phyloP scores from a whole-genome alignment of 1,139 yeast genomes.

The Wickerhamomyces sp. region DNA sequence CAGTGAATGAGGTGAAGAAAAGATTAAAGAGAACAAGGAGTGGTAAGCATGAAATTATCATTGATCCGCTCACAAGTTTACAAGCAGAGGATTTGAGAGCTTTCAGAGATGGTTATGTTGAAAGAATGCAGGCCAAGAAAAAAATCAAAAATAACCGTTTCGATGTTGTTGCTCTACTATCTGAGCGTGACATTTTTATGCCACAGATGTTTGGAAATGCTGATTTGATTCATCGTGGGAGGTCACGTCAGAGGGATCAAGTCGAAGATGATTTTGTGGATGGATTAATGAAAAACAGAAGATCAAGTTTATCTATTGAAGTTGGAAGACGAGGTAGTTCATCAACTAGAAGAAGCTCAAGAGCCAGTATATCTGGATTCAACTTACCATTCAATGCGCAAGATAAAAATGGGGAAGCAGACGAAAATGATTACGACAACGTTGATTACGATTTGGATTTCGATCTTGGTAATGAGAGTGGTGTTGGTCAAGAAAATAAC shows the following conservation, averaged over 20 bases:
- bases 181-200: background rate
- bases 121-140: constrained; percentile 10
- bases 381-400: constrained; percentile 8
- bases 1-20: background rate
- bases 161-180: background rate
- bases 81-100: constrained; percentile 19
- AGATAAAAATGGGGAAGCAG: background rate
- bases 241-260: constrained; percentile 3
- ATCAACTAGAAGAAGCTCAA: constrained; percentile 18
- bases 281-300: constrained; percentile 18
- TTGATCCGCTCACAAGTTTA: constrained; percentile 15
- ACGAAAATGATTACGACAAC: constrained; percentile 5
- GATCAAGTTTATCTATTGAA: constrained; percentile 22
- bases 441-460: constrained; percentile 12
- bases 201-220: constrained; percentile 2
- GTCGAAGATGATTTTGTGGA: constrained; percentile 21
- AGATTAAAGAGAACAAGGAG: constrained; percentile 5
- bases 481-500: constrained; percentile 1
- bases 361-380: constrained; percentile 20
- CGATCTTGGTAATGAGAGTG: no score
- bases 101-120: constrained; percentile 21
- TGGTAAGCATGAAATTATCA: constrained; percentile 2
- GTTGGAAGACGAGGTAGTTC: constrained; percentile 16
- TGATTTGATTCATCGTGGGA: constrained; percentile 8
- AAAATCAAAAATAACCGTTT: background rate